phyloP scores from a whole-genome alignment of 2,329 filamentous ascomycete genomes.

The Neonectria magnoliae region DNA sequence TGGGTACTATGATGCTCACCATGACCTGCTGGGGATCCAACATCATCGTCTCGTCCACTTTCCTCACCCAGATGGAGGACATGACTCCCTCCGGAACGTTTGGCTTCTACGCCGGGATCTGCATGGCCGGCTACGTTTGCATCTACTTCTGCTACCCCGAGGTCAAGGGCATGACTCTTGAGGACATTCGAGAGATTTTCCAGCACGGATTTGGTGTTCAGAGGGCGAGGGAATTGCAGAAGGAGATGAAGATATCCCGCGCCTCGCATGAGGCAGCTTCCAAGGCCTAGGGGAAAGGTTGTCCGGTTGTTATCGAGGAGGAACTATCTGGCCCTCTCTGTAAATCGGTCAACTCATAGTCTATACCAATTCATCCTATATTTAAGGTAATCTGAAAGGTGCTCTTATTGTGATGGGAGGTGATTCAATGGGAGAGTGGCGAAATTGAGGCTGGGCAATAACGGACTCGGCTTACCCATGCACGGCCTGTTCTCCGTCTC shows the following conservation, averaged over 20 bases:
- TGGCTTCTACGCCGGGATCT: slow-evolving; percentile 62
- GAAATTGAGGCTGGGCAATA: no score
- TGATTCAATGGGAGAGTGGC: background rate
- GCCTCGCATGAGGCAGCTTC: background rate
- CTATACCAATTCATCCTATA: background rate
- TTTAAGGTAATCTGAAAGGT: background rate
- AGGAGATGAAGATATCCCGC: slow-evolving; percentile 38
- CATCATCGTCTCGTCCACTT: slow-evolving; percentile 61
- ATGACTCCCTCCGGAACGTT: slow-evolving; percentile 61
- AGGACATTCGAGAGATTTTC: slow-evolving; percentile 63
- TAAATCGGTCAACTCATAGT: background rate
- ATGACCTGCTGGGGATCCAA: slow-evolving; percentile 58
- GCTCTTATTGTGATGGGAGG: background rate
- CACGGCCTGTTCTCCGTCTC: no score
- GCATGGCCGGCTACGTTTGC: slow-evolving; percentile 53
- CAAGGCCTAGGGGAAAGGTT: slow-evolving; percentile 20
- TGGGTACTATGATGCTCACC: slow-evolving; percentile 60
- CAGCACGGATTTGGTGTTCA: slow-evolving; percentile 57
- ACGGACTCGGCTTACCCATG: no score
- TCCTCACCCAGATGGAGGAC: slow-evolving; percentile 58
- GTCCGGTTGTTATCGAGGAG: background rate
- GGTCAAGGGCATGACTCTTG: slow-evolving; percentile 64
- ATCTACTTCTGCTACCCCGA: slow-evolving; percentile 63
- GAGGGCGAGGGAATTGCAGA: slow-evolving; percentile 52
- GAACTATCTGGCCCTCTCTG: background rate